These are phyloP conservation scores for Penicillium aurantiogriseum DNA, from an alignment of 2,329 filamentous ascomycete genomes.

Conservation along the genomic window DNA sequence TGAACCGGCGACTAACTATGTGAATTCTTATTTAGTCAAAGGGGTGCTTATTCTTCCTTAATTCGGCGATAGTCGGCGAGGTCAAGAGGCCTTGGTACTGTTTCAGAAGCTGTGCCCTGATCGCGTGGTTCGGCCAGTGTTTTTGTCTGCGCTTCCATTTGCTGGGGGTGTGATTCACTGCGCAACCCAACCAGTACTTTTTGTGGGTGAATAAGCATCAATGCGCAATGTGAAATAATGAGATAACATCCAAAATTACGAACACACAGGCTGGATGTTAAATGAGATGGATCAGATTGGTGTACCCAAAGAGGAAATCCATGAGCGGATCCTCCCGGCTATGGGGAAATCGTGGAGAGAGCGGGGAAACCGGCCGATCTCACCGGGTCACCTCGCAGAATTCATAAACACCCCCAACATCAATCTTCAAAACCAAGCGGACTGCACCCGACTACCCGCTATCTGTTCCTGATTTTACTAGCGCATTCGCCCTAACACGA, in stretches of 20 bases:
- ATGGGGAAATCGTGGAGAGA: slow-evolving; percentile 14
- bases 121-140: slow-evolving; percentile 21
- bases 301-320: neutral
- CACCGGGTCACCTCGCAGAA: neutral
- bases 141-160: slow-evolving; percentile 25
- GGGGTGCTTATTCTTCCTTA: slow-evolving; percentile 28
- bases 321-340: slow-evolving; percentile 6
- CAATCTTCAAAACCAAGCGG: neutral
- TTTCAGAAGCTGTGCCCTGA: slow-evolving; percentile 25
- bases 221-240: neutral
- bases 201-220: neutral
- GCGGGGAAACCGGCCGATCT: slow-evolving; percentile 15
- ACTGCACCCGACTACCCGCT: neutral
- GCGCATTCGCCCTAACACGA: slow-evolving; percentile 35
- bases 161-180: slow-evolving; percentile 32
- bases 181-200: slow-evolving; percentile 24
- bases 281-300: neutral
- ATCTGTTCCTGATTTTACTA: neutral
- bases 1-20: slow-evolving; percentile 28
- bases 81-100: slow-evolving; percentile 20
- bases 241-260: neutral
- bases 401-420: neutral
- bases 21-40: slow-evolving; percentile 34
- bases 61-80: slow-evolving; percentile 25
- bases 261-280: neutral